These are phyloP conservation scores for Cardamine resedifolia DNA, from an alignment of 345 rosid genomes.

Conservation along the genomic window DNA sequence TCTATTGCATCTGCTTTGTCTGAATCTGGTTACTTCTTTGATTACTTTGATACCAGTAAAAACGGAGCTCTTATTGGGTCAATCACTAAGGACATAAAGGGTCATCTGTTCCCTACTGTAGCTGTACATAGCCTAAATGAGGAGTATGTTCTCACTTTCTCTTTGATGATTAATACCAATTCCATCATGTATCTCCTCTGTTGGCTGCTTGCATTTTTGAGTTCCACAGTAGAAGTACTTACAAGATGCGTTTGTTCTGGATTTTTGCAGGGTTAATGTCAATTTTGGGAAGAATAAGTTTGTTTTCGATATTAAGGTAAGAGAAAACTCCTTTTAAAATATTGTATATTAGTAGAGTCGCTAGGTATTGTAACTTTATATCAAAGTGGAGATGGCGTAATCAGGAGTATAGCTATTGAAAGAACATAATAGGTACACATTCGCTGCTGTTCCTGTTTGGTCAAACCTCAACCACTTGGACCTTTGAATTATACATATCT, in stretches of 20 bases:
- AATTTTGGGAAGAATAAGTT: conserved; percentile 83
- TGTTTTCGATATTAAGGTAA: conserved; percentile 82
- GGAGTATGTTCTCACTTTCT: conserved; percentile 63
- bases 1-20: background rate
- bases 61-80: conserved; percentile 74
- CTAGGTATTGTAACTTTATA: background rate
- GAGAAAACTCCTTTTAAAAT: conserved; percentile 13
- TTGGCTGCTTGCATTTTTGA: conserved; percentile 13
- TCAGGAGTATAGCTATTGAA: conserved; percentile 2
- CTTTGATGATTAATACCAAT: conserved; percentile 12
- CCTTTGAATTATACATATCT: background rate
- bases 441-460: no score
- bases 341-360: background rate
- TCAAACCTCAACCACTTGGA: no score
- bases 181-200: background rate
- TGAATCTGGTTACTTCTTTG: conserved; percentile 15
- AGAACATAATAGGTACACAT: background rate
- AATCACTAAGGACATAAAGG: conserved; percentile 61
- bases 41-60: conserved; percentile 59
- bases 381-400: background rate
- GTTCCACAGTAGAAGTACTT: conserved; percentile 17
- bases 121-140: conserved; percentile 95
- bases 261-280: conserved; percentile 68
- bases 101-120: conserved; percentile 81
- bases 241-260: conserved; percentile 22